A percentile compares a stretch with the other conserved stretches of the same genome.
Conservation (phyloP, 331 rosid species). For the Acacia pycnantha region DNA sequence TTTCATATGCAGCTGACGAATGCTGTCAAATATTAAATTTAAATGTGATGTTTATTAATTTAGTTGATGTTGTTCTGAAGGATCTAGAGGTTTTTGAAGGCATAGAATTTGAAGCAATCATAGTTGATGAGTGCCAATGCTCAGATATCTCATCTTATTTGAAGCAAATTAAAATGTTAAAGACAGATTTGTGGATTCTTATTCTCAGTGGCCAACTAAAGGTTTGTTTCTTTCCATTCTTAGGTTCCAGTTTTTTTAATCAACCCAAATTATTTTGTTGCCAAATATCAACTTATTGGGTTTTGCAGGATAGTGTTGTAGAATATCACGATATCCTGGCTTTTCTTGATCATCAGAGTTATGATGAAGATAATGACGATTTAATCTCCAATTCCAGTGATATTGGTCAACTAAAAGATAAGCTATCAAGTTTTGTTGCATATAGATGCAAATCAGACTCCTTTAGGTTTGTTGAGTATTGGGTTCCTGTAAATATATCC, state of each 20-base stretch:
- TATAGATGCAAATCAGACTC: conserved; percentile 49
- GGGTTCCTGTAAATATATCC: conserved; percentile 85
- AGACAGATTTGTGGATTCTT: conserved; percentile 53
- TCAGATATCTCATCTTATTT: conserved; percentile 37
- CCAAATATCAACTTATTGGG: conserved; percentile 35
- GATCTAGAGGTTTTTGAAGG: conserved; percentile 48
- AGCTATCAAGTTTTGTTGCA: conserved; percentile 50
- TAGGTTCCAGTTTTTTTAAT: conserved; percentile 13
- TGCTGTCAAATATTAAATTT: neutral
- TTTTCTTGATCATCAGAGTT: conserved; percentile 41
- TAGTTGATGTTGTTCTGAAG: conserved; percentile 36
- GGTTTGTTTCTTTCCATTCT: conserved; percentile 47
- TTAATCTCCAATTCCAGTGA: conserved; percentile 39
- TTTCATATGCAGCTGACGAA: neutral
- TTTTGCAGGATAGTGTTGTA: conserved; percentile 58
- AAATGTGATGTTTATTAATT: conserved; percentile 12
- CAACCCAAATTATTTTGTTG: conserved; percentile 12
- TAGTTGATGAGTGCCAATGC: conserved; percentile 60
- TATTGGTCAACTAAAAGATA: conserved; percentile 56
- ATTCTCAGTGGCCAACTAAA: conserved; percentile 46
- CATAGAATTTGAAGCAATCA: conserved; percentile 58
- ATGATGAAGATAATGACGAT: conserved; percentile 27
- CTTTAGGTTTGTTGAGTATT: conserved; percentile 75
- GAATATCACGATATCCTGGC: conserved; percentile 50
- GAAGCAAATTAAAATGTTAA: conserved; percentile 44